Conservation (phyloP, 805 yeast genomes). For the Cyberlindnera xylosilytica region DNA sequence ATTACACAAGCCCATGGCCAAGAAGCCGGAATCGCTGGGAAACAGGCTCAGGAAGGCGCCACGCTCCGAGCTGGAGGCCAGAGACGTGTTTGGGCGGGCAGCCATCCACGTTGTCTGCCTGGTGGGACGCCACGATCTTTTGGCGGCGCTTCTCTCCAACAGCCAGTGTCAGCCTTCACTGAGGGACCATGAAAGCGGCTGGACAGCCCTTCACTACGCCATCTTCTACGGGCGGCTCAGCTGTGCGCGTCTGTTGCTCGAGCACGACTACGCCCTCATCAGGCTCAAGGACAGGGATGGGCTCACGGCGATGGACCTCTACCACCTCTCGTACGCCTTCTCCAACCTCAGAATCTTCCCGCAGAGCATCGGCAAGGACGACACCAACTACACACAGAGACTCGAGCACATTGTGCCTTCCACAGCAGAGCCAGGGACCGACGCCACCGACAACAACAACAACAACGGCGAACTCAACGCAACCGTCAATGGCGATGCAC, state of each 20-base stretch:
- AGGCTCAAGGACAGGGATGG: slow-evolving; percentile 67
- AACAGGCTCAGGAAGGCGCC: slow-evolving; percentile 28
- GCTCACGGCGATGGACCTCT: slow-evolving; percentile 68
- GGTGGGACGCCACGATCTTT: slow-evolving; percentile 44
- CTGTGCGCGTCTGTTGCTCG: slow-evolving; percentile 46
- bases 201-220: slow-evolving; percentile 77
- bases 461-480: too few species aligned
- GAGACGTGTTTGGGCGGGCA: slow-evolving; percentile 73
- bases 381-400: slow-evolving; percentile 22
- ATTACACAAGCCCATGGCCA: slow-evolving; percentile 5
- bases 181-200: slow-evolving; percentile 72
- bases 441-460: too few species aligned
- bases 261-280: slow-evolving; percentile 35
- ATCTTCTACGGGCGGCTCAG: slow-evolving; percentile 53
- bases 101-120: slow-evolving; percentile 55
- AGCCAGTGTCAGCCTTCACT: slow-evolving; percentile 43
- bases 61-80: slow-evolving; percentile 37
- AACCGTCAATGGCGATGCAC: too few species aligned
- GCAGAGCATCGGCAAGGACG: slow-evolving; percentile 31
- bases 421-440: background rate
- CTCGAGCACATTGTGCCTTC: slow-evolving; percentile 4
- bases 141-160: slow-evolving; percentile 44
- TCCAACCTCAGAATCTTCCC: slow-evolving; percentile 44
- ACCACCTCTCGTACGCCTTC: slow-evolving; percentile 34
- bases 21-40: slow-evolving; percentile 9